Base-by-base conservation (phyloP, 139 green algal genomes). In the Tetradesmus lagerheimii region DNA sequence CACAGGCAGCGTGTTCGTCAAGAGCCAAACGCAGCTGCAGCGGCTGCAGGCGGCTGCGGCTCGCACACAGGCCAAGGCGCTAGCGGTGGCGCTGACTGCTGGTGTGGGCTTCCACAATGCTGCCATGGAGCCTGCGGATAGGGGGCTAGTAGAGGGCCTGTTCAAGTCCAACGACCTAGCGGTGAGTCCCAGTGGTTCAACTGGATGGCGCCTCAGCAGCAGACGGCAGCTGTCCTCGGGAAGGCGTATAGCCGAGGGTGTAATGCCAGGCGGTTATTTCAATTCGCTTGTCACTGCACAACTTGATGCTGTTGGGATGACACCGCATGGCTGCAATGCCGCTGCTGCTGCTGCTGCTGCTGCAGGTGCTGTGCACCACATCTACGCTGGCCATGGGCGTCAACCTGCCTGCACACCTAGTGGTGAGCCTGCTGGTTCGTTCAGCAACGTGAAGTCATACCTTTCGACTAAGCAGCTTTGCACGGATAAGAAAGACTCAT, bases 371-470 rank as follows among this genome's bases (percentile, higher is more conserved):
- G 47, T 99, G 97, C 91, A 96, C 95, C 23, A 99, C 97, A 1
- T 96, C 94, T 39, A 99, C 97, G 0, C 92, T 99, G 57, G 97
- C 97, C 0, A 90, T 97, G 89, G 97, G 97, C 29, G 96, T 99
- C 27, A 99, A 99, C 90, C 94, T 99, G 80, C 97, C 97, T 25
- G 97, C 97, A 2, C 95, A 99, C 89, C 95, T 99, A 81, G 97
- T 99, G 29, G 91, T 99, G 2, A 91, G 57, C 57, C 23, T 31
- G 20, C 23, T 71, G 74, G 0, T 27, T 27, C 2, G 3, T 34
- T 35, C 14, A 25, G 34, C 34, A 80, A 12, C 43, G 31, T 80
- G 74, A 38, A n/a, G n/a, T n/a, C n/a, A n/a, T n/a, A n/a, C n/a
- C n/a, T n/a, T n/a, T n/a, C n/a, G n/a, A n/a, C n/a, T n/a, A 27